Percentiles rank a stretch among this genome's conserved stretches.
Conservation (phyloP, 805 yeast genomes). For the Hanseniaspora occidentalis region DNA sequence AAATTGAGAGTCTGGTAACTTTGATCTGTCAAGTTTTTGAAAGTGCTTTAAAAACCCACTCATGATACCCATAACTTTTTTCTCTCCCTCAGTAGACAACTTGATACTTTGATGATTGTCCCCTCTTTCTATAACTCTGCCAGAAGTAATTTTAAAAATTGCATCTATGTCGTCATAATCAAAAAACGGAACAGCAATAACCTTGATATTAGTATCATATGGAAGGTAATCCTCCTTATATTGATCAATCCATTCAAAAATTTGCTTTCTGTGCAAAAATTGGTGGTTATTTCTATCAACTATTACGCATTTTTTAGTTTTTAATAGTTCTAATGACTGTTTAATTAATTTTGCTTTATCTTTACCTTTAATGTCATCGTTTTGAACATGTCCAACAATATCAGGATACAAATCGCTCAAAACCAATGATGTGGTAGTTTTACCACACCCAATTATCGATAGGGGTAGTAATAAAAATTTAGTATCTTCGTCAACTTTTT, state of each 20-base stretch:
- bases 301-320: conserved; percentile 38
- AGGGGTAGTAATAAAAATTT: conserved; percentile 67
- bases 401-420: conserved; percentile 39
- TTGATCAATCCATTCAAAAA: conserved; percentile 39
- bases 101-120: conserved; percentile 82
- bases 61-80: conserved; percentile 50
- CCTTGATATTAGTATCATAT: conserved; percentile 34
- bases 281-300: conserved; percentile 80
- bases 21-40: conserved; percentile 38
- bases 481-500: conserved; percentile 25
- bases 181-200: conserved; percentile 41
- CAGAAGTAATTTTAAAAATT: conserved; percentile 40
- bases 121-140: conserved; percentile 58
- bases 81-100: conserved; percentile 31
- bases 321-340: conserved; percentile 30
- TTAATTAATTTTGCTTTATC: conserved; percentile 39
- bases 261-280: conserved; percentile 51
- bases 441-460: conserved; percentile 91
- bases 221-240: conserved; percentile 33
- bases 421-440: conserved; percentile 67
- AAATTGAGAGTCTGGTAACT: conserved; percentile 53
- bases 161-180: conserved; percentile 19
- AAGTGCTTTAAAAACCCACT: conserved; percentile 59
- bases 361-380: conserved; percentile 51
- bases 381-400: conserved; percentile 65